Base-by-base conservation (phyloP, 2,329 filamentous ascomycete genomes). In the Penicillium brasilianum region DNA sequence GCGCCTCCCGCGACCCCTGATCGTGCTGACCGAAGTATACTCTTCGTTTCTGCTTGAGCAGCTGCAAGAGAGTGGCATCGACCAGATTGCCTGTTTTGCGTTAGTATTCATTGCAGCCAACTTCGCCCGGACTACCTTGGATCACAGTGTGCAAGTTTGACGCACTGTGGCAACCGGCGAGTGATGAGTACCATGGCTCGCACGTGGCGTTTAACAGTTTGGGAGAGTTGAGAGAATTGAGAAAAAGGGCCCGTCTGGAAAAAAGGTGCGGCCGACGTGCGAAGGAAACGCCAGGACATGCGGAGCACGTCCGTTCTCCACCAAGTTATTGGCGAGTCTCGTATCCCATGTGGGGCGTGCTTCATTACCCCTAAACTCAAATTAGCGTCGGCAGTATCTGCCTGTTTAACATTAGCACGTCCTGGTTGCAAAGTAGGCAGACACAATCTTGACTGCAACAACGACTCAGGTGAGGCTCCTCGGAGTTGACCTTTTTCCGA, bases 191-290 rank as follows among this genome's bases (percentile, higher is more conserved):
- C 63, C 61, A 64, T 59, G 63, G 61, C 25, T 59, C 54, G 25
- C 63, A 65, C 61, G 63, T 65, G 63, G 63, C 61, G 44, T 14
- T 30, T 30, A 56, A 37, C 44, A n/a, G 32, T 44, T 14, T 34
- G 16, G 25, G 6, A 6, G 25, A 28, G 25, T 28, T 8, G 41
- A 44, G 30, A 28, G 39, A 41, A 39, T 28, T 3, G 34, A 43
- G 18, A 20, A 22, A n/a, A 16, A n/a, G 16, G 16, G 20, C 14
- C 13, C 14, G n/a, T n/a, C n/a, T n/a, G n/a, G 51, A 51, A 52
- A 52, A 58, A 43, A 20, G 48, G 49, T 49, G 46, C 46, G 18
- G 46, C 46, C 46, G 43, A 16, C 9, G 39, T 25, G 43, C 11
- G 20, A 6, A 44, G 22, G 20, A 28, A 16, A 32, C 46, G n/a